These are phyloP conservation scores for Pichia sp. DNA, from an alignment of 1,139 yeast species.

Conservation along the genomic window DNA sequence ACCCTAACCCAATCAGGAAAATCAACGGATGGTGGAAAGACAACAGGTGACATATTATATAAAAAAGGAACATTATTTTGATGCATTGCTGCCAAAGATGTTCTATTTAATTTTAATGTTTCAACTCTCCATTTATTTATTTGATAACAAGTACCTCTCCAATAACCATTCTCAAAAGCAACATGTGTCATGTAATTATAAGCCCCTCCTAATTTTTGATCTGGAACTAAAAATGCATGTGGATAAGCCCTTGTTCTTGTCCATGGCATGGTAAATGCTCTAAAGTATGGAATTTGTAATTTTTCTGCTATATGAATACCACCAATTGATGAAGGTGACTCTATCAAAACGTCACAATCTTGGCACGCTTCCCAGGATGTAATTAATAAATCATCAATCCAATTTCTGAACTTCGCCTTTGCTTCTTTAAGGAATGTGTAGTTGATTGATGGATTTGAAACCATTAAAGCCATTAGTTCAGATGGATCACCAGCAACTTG, in stretches of 20 bases:
- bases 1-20: conserved; percentile 92
- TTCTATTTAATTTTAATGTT: conserved; percentile 56
- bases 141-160: conserved; percentile 91
- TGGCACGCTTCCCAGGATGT: conserved; percentile 85
- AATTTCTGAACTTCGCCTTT: conserved; percentile 61
- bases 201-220: conserved; percentile 85
- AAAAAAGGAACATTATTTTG: conserved; percentile 81
- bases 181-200: conserved; percentile 90
- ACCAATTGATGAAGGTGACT: conserved; percentile 93
- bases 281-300: conserved; percentile 75
- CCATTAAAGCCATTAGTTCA: conserved; percentile 88
- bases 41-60: conserved; percentile 80
- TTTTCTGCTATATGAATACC: conserved; percentile 96
- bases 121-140: conserved; percentile 83
- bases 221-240: conserved; percentile 93
- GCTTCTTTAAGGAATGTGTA: conserved; percentile 83
- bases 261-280: conserved; percentile 99
- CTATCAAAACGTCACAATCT: conserved; percentile 71
- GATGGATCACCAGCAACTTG: conserved; percentile 91
- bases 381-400: conserved; percentile 68
- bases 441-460: conserved; percentile 80
- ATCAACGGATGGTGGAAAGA: conserved; percentile 88
- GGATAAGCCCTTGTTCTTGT: conserved; percentile 92
- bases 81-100: conserved; percentile 63
- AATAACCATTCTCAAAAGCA: conserved; percentile 83